Evolutionary conservation across 2,329 filamentous ascomycete genomes (phyloP), one percentile per base, ranked within the genome.

Genomic region (Fusarium tricinctum): DNA sequence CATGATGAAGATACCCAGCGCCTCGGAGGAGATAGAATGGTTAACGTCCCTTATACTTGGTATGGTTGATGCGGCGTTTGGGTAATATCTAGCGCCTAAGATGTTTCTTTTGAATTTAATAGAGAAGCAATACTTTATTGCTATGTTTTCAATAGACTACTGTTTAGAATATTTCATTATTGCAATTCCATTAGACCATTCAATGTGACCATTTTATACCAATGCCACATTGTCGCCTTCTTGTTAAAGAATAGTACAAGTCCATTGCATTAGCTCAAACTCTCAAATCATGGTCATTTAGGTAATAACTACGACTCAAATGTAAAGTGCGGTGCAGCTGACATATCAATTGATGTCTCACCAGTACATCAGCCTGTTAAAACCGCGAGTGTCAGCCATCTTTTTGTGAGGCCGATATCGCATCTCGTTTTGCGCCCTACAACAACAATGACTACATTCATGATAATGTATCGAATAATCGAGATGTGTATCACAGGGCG

Each of bases 371-470:
- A 14, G 19, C 44, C 44, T 15, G 38, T 54, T 9, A 55, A 13
- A 35, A 30, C 33, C 15, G 12, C 15, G 6, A 20, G 12, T 6
- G 33, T 26, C 13, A 52, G 57, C 54, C 44, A 59, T 32, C 13
- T n/a, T 47, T 33, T 9, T 7, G 32, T 8, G 35, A n/a, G 12
- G 20, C 61, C 61, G 61, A 64, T 64, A 17, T 51, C 61, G 61
- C 61, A 45, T 35, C 19, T 13, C 1, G 3, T 15, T 54, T 3
- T 28, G 58, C 61, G 61, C 61, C 61, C 61, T 64, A 59, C 38
- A 17, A 58, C 19, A 47, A 64, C 52, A 64, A 44, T 19, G 32
- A 20, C 22, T 22, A 28, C 35, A 58, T 15, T 32, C 12, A 17
- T 19, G n/a, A 33, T 22, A 23, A 48, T 43, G 22, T 8, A 4